These are phyloP conservation scores for Fimicolochytrium jonesii DNA, from an alignment of 192 early-diverging fungal species.

Conservation along the genomic window DNA sequence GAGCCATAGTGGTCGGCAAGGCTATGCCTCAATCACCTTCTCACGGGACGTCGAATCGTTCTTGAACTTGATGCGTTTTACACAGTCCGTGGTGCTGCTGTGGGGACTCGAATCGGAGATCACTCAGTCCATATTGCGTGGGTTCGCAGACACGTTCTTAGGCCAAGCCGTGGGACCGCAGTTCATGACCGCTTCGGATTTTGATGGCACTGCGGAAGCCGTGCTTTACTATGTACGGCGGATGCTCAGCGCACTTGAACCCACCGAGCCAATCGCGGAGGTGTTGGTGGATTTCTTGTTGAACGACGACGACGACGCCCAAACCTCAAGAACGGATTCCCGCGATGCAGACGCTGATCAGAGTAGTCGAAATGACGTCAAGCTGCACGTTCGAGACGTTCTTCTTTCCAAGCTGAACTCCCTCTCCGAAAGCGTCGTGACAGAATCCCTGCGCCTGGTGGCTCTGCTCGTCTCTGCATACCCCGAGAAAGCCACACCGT, in stretches of 20 bases:
- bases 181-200: conserved; percentile 82
- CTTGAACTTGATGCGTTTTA: conserved; percentile 64
- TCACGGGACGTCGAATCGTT: conserved; percentile 64
- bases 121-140: conserved; percentile 48
- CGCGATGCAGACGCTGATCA: neutral
- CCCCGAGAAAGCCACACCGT: conserved; percentile 67
- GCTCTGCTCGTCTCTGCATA: conserved; percentile 71
- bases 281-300: conserved; percentile 76
- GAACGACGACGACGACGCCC: conserved; percentile 56
- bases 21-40: conserved; percentile 55
- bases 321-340: conserved; percentile 13
- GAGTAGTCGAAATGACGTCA: conserved; percentile 1
- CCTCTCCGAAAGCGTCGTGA: conserved; percentile 78
- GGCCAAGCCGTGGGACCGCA: conserved; percentile 84
- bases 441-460: conserved; percentile 76
- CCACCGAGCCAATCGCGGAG: conserved; percentile 65
- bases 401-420: conserved; percentile 86
- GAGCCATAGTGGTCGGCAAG: conserved; percentile 22
- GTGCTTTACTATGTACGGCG: conserved; percentile 85
- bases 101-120: neutral
- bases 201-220: conserved; percentile 84
- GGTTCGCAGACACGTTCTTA: conserved; percentile 74
- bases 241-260: conserved; percentile 64
- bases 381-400: conserved; percentile 50
- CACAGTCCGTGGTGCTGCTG: conserved; percentile 61